Conservation (phyloP, 441 rosid genomes). For the Sinapis alba region DNA sequence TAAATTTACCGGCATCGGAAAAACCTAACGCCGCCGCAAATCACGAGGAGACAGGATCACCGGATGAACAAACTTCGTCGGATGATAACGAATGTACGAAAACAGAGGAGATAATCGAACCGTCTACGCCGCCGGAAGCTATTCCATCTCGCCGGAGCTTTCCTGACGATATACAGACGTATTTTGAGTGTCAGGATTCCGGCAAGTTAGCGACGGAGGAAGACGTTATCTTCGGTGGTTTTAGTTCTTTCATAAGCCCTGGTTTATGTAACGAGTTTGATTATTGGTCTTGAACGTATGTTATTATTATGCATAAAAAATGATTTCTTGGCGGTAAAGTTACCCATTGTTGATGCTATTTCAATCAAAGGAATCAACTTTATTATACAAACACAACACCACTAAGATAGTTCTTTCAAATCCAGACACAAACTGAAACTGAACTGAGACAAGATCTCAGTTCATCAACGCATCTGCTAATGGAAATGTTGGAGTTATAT, state of each 20-base stretch:
- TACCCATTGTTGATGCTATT: not conserved
- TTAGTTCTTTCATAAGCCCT: constrained; percentile 50
- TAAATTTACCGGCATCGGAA: constrained; percentile 52
- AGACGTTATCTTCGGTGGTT: constrained; percentile 56
- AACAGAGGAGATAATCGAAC: constrained; percentile 71
- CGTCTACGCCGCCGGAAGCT: constrained; percentile 33
- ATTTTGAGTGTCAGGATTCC: constrained; percentile 64
- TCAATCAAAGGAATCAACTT: constrained; percentile 2
- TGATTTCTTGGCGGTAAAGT: not conserved
- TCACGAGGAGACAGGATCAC: constrained; percentile 39
- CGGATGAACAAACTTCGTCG: constrained; percentile 36
- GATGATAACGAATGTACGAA: constrained; percentile 47
- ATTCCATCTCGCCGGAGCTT: constrained; percentile 57
- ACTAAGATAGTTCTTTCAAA: not conserved
- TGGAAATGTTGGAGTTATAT: constrained; percentile 77
- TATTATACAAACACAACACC: constrained; percentile 9
- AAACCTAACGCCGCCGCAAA: constrained; percentile 17
- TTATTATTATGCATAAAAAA: not conserved
- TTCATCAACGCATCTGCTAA: constrained; percentile 45
- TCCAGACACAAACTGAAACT: constrained; percentile 4
- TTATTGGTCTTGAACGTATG: constrained; percentile 6
- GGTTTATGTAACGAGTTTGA: constrained; percentile 59
- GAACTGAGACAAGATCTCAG: constrained; percentile 28
- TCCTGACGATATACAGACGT: constrained; percentile 75
- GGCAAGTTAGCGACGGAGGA: constrained; percentile 48